phyloP scores from a whole-genome alignment of 2,329 filamentous ascomycete species.

The Capronia coronata region DNA sequence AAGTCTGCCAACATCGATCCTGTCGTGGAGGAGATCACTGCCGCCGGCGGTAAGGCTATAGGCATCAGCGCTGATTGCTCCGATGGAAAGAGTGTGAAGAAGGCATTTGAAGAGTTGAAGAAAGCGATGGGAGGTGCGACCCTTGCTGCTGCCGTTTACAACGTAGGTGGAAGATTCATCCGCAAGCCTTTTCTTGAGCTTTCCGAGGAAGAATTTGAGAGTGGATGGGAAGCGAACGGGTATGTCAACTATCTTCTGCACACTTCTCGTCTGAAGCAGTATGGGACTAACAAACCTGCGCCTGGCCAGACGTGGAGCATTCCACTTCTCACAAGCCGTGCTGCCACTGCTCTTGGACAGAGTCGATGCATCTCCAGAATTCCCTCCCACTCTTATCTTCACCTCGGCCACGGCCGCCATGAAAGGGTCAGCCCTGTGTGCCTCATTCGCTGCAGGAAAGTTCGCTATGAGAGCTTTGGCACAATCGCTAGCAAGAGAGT shows the following conservation, averaged over 20 bases:
- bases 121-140: slow-evolving; percentile 45
- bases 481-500: slow-evolving; percentile 74
- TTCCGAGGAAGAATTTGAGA: slow-evolving; percentile 51
- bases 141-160: slow-evolving; percentile 54
- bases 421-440: slow-evolving; percentile 63
- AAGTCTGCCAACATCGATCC: slow-evolving; percentile 51
- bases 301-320: slow-evolving; percentile 52
- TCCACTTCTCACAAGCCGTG: slow-evolving; percentile 65
- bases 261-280: background rate
- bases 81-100: slow-evolving; percentile 46
- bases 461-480: slow-evolving; percentile 69
- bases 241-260: slow-evolving; percentile 30
- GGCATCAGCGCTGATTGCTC: slow-evolving; percentile 57
- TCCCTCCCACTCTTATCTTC: slow-evolving; percentile 75
- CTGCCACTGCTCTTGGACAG: slow-evolving; percentile 65
- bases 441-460: slow-evolving; percentile 70
- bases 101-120: slow-evolving; percentile 50
- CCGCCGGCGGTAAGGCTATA: slow-evolving; percentile 51
- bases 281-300: no score
- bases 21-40: slow-evolving; percentile 55
- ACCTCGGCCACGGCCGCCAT: slow-evolving; percentile 79
- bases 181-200: slow-evolving; percentile 58
- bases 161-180: slow-evolving; percentile 52
- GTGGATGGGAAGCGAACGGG: slow-evolving; percentile 47
- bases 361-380: slow-evolving; percentile 44